Base-by-base conservation (phyloP, 2,329 filamentous ascomycete genomes). In the Didymella glomerata region DNA sequence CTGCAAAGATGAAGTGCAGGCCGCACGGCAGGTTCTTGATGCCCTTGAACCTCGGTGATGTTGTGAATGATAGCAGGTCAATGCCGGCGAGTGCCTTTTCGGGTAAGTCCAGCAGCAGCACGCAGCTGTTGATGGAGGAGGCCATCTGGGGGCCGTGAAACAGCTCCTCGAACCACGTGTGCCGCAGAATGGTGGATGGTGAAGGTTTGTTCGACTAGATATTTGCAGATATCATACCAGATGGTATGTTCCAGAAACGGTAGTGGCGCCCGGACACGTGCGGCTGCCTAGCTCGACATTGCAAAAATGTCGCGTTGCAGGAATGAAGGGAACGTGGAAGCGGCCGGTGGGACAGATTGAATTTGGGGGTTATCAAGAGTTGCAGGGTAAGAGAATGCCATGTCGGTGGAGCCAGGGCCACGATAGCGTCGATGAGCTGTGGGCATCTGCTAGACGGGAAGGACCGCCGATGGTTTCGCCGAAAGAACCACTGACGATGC, bases 1-100 rank as follows among this genome's bases (percentile, higher is more conserved):
- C 83, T 0, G 82, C 85, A 69, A 88, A 89, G 18, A 87, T 74
- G 64, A 89, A 88, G 69, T 89, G 87, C 69, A 83, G 81, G 42
- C 86, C 86, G 2, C 77, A 67, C 0, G 86, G 84, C 4, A 89
- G 67, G 63, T 85, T 81, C 62, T 84, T 86, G 66, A 89, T 83
- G 27, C 87, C 87, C 56, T 82, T 81, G 73, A 89, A 89, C 51
- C 84, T 83, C 11, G 84, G 79, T 11, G 86, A 85, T 4, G 85
- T 85, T 16, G 85, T 88, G 74, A 89, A 89, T 45, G 86, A 86
- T 48, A 88, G 80, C 48, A 84, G 64, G 70, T 85, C 76, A 69
- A 86, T 83, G 60, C 83, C 86, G 64, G 84, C 83, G 14, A 84
- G 75, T 1, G 83, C 80, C 47, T 78, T 72, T 30, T 77, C 74